phyloP scores from a whole-genome alignment of 805 yeast species.

The Starmera dryadoides region DNA sequence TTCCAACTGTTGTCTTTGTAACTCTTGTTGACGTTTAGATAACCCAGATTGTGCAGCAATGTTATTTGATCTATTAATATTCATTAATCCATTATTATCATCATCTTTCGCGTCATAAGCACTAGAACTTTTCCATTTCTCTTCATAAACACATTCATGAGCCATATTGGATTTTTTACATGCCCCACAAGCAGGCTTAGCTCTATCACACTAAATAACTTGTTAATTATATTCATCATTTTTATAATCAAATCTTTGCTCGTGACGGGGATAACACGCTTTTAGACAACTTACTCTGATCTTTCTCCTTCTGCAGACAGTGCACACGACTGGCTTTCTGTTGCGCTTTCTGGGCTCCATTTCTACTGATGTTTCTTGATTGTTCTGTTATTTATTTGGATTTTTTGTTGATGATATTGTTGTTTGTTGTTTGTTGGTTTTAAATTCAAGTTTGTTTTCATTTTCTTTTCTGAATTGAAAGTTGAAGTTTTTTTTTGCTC shows the following conservation, averaged over 20 bases:
- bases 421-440: neutral
- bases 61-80: neutral
- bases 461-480: neutral
- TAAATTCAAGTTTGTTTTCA: too few species aligned
- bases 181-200: constrained; percentile 17
- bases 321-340: constrained; percentile 22
- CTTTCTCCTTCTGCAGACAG: constrained; percentile 21
- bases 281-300: constrained; percentile 18
- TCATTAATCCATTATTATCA: neutral
- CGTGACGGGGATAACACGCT: neutral
- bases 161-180: constrained; percentile 19
- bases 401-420: too few species aligned
- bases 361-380: neutral
- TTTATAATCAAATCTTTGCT: constrained; percentile 1
- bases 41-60: constrained; percentile 1
- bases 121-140: constrained; percentile 3
- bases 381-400: too few species aligned
- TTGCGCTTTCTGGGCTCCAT: constrained; percentile 7
- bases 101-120: constrained; percentile 1
- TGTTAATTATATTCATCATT: constrained; percentile 1
- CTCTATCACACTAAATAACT: constrained; percentile 19
- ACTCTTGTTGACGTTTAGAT: constrained; percentile 5
- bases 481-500: neutral
- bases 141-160: constrained; percentile 19
- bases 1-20: constrained; percentile 11